These are phyloP conservation scores for Ceriops tagal DNA, from an alignment of 345 rosid genomes.

Conservation along the genomic window DNA sequence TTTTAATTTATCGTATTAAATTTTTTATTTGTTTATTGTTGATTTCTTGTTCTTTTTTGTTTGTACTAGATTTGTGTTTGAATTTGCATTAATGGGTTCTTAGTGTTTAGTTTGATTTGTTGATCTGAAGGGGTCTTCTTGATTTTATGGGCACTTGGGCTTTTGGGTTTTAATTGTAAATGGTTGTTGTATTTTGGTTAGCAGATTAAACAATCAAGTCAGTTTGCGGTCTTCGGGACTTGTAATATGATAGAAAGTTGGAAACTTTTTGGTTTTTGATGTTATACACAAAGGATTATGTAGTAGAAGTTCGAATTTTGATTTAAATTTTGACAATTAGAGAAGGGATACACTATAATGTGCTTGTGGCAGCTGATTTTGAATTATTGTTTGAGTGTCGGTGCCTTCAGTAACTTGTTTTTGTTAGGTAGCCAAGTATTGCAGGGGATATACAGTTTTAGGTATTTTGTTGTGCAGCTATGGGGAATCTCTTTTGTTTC, in stretches of 20 bases:
- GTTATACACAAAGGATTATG: too few species aligned
- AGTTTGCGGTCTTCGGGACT: too few species aligned
- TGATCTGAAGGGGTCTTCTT: background rate
- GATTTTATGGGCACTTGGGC: slow-evolving; percentile 6
- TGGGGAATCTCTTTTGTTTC: background rate
- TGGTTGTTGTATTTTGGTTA: background rate
- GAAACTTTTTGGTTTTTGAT: too few species aligned
- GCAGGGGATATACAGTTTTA: background rate
- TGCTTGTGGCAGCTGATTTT: too few species aligned
- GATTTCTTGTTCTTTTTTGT: background rate
- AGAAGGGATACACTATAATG: background rate
- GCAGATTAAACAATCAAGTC: too few species aligned
- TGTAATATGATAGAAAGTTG: too few species aligned
- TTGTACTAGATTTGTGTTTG: background rate
- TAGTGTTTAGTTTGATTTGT: slow-evolving; percentile 8
- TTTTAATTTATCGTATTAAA: background rate
- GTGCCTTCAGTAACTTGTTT: background rate
- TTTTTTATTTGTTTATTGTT: background rate
- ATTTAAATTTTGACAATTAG: background rate
- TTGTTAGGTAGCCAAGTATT: background rate
- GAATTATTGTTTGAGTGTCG: too few species aligned
- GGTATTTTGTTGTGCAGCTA: background rate
- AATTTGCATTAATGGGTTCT: slow-evolving; percentile 2
- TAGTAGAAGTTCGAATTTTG: background rate
- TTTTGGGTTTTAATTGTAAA: background rate